Conservation (phyloP, 2,329 filamentous ascomycete genomes). For the Aspergillus latus region DNA sequence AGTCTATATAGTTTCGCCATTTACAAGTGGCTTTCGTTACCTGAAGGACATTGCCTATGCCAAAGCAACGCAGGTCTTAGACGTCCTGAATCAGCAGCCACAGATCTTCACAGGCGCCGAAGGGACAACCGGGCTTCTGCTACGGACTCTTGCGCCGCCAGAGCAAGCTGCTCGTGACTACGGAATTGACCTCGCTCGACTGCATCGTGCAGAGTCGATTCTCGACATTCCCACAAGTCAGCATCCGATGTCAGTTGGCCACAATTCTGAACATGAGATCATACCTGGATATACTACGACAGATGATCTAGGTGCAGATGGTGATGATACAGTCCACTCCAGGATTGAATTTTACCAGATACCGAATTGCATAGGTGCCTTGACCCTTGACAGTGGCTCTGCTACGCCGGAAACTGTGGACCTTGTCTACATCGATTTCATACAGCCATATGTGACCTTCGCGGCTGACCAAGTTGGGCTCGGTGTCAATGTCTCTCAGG, state of each 20-base stretch:
- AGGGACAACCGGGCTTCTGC: conserved; percentile 19
- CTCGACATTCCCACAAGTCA: conserved; percentile 26
- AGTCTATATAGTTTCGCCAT: conserved; percentile 83
- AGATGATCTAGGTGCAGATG: conserved; percentile 79
- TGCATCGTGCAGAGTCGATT: background rate
- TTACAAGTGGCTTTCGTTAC: conserved; percentile 74
- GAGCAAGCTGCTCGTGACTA: conserved; percentile 41
- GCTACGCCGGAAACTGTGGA: conserved; percentile 71
- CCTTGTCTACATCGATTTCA: conserved; percentile 87
- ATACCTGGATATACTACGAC: conserved; percentile 81
- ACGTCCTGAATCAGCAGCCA: conserved; percentile 58
- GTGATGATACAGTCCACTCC: conserved; percentile 85
- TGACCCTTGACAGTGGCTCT: conserved; percentile 45
- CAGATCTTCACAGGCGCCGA: conserved; percentile 44
- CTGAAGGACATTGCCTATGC: conserved; percentile 78
- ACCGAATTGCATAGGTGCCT: conserved; percentile 81
- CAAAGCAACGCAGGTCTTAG: conserved; percentile 67
- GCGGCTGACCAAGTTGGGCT: conserved; percentile 65
- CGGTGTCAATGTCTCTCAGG: conserved; percentile 47
- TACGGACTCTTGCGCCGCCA: conserved; percentile 44
- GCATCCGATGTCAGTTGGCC: conserved; percentile 23
- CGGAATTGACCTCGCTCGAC: conserved; percentile 9
- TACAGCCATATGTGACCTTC: conserved; percentile 75
- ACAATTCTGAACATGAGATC: conserved; percentile 41
- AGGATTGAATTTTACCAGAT: conserved; percentile 71